Conservation (phyloP, 495 filamentous ascomycete species). For the Apiosordaria backusii region DNA sequence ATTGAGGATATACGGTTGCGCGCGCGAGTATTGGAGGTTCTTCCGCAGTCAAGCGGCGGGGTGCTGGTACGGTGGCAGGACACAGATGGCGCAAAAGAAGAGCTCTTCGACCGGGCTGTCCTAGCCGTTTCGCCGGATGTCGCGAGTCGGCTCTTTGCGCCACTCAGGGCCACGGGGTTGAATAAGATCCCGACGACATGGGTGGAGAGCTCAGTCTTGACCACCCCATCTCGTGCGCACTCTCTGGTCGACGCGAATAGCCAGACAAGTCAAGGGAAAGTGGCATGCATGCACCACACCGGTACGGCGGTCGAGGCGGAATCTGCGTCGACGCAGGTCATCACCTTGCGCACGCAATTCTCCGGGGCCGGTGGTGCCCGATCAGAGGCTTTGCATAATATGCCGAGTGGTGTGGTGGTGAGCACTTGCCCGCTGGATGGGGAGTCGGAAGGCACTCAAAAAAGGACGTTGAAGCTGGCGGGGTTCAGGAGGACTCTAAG, state of each 20-base stretch:
- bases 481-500: slow-evolving; percentile 38
- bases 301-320: neutral
- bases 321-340: slow-evolving; percentile 24
- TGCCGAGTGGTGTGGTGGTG: slow-evolving; percentile 31
- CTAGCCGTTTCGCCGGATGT: slow-evolving; percentile 47
- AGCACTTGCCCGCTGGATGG: slow-evolving; percentile 30
- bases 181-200: slow-evolving; percentile 39
- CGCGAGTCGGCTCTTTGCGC: slow-evolving; percentile 41
- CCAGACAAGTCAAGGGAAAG: slow-evolving; percentile 7
- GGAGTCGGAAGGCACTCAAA: slow-evolving; percentile 11
- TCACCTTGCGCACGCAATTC: slow-evolving; percentile 29
- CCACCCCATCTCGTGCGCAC: neutral
- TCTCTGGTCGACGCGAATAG: neutral
- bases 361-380: neutral
- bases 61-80: neutral
- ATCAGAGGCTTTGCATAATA: slow-evolving; percentile 33
- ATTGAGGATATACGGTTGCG: slow-evolving; percentile 16
- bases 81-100: slow-evolving; percentile 6
- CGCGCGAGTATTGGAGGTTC: slow-evolving; percentile 5
- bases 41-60: neutral
- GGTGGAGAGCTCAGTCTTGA: slow-evolving; percentile 37
- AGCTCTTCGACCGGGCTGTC: slow-evolving; percentile 42
- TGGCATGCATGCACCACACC: slow-evolving; percentile 3
- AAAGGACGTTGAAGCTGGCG: slow-evolving; percentile 19
- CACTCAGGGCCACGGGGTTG: slow-evolving; percentile 35